phyloP scores from a whole-genome alignment of 345 rosid genomes.

The Cochlearia excelsa region DNA sequence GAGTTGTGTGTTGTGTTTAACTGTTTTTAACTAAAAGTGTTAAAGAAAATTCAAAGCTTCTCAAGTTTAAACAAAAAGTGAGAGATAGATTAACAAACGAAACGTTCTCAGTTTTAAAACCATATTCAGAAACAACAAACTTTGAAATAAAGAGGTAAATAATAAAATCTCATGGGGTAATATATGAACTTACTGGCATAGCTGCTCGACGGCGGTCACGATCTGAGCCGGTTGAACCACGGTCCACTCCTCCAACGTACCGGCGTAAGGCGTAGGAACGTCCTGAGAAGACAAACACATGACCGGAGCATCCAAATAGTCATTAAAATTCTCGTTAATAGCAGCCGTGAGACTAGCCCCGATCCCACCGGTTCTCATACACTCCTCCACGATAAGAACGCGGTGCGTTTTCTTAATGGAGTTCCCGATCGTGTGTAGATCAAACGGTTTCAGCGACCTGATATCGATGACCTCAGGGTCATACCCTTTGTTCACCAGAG shows the following conservation, averaged over 20 bases:
- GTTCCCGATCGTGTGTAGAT: slow-evolving; percentile 78
- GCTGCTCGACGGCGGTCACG: slow-evolving; percentile 48
- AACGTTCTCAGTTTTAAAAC: slow-evolving; percentile 20
- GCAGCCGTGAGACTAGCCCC: slow-evolving; percentile 90
- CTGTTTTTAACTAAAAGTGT: slow-evolving; percentile 12
- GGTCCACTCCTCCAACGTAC: slow-evolving; percentile 83
- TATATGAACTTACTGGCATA: slow-evolving; percentile 58
- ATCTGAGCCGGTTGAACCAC: slow-evolving; percentile 91
- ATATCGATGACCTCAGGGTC: slow-evolving; percentile 91
- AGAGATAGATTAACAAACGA: slow-evolving; percentile 6
- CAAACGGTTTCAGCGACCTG: slow-evolving; percentile 84
- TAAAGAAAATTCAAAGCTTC: slow-evolving; percentile 1
- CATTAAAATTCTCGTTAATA: slow-evolving; percentile 76
- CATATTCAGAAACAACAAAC: neutral
- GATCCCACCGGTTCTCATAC: slow-evolving; percentile 93
- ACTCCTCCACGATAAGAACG: slow-evolving; percentile 85
- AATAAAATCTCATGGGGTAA: slow-evolving; percentile 17
- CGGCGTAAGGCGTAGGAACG: slow-evolving; percentile 86
- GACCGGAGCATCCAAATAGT: slow-evolving; percentile 83
- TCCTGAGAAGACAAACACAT: slow-evolving; percentile 88
- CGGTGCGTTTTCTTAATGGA: slow-evolving; percentile 87
- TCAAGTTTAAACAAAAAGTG: neutral
- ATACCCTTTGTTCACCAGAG: slow-evolving; percentile 79
- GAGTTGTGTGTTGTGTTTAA: slow-evolving; percentile 13
- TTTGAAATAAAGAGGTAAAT: slow-evolving; percentile 8